Base-by-base conservation (phyloP, 805 yeast species). In the Candida rishiriensis region DNA sequence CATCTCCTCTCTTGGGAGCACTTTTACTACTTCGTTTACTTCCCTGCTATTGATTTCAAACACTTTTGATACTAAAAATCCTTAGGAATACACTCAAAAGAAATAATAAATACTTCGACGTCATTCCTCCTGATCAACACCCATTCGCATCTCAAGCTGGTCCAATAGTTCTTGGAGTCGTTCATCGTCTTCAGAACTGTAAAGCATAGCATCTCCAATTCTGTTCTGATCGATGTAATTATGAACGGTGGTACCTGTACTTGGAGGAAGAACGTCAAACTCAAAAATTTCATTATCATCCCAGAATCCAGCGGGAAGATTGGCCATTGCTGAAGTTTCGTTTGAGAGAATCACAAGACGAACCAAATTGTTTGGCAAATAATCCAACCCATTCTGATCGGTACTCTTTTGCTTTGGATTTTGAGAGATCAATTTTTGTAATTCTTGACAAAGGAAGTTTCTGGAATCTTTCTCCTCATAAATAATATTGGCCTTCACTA, bases 251-350 rank as follows among this genome's bases (percentile, higher is more conserved):
- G 67, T 73, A 16, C 81, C 78, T 8, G 64, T 62, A 15, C 54
- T 54, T 1, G 95, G 93, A 2, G 95, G 90, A 17, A 85, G 59
- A 2, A 83, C 75, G 60, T 85, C 95, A 56, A 75, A 85, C 52
- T 85, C 95, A 55, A 69, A 79, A 13, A 81, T 71, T 43, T 83
- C 83, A 43, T 81, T 71, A 21, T 74, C 59, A 2, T 74, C 72
- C 85, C 88, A 85, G 18, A 83, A 70, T 2, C 63, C 53, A 21
- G 70, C 55, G 1, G 95, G 95, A 18, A 85, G 69, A 51, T 77
- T 75, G 1, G 87, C 86, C 85, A 85, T 79, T 1, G 83, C 73
- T 35, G 78, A 73, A 18, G 78, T 79, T 59, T 85, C 93, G 14
- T 85, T 86, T 0, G 89, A 81, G 35, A 85, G 62, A 29, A 85